Conservation (phyloP, 768 basidiomycete genomes). For the Neoboletus subvelutipes region DNA sequence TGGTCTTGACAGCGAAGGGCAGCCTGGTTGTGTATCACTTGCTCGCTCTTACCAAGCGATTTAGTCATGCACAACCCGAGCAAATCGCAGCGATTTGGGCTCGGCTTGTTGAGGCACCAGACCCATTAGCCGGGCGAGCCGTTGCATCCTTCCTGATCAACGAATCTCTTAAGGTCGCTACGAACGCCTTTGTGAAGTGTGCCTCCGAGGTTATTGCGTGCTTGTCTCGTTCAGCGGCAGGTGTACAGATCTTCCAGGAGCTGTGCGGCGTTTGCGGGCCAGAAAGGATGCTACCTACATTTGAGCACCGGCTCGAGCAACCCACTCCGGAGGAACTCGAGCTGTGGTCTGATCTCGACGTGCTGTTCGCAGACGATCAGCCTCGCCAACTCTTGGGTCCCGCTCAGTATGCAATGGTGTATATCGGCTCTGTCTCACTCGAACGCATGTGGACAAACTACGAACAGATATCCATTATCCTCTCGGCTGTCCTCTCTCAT, state of each 20-base stretch:
- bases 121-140: constrained; percentile 74
- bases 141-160: constrained; percentile 82
- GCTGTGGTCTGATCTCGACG: constrained; percentile 77
- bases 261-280: constrained; percentile 86
- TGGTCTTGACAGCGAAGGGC: constrained; percentile 44
- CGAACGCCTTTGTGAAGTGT: constrained; percentile 71
- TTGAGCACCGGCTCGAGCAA: constrained; percentile 63
- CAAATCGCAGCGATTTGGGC: constrained; percentile 81
- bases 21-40: constrained; percentile 73
- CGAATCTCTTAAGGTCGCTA: constrained; percentile 83
- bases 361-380: constrained; percentile 65
- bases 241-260: constrained; percentile 74
- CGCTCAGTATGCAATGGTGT: constrained; percentile 87
- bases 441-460: constrained; percentile 76
- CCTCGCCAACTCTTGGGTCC: constrained; percentile 71
- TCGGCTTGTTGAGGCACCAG: constrained; percentile 69
- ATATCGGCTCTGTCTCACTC: constrained; percentile 73
- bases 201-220: constrained; percentile 82
- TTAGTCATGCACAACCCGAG: constrained; percentile 70
- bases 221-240: constrained; percentile 74
- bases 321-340: constrained; percentile 69
- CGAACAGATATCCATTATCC: constrained; percentile 65
- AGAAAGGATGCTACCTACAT: constrained; percentile 74
- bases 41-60: constrained; percentile 78
- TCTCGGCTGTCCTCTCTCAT: constrained; percentile 80